phyloP scores from a whole-genome alignment of 345 rosid species.

The Noccaea caerulescens region DNA sequence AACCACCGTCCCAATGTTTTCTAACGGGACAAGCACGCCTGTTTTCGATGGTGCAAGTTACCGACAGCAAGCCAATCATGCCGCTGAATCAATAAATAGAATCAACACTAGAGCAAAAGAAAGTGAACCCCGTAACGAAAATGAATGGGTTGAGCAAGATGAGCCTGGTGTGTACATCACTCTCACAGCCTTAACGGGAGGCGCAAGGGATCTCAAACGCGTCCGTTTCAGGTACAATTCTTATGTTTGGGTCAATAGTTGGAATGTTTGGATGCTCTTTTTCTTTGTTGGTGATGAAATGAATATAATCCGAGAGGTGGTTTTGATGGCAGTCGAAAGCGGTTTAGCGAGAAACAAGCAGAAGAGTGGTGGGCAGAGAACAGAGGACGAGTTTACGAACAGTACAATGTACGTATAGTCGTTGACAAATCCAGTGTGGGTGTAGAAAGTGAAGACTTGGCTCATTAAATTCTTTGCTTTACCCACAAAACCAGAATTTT shows the following conservation, averaged over 20 bases:
- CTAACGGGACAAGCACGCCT: constrained; percentile 59
- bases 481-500: not conserved
- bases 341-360: constrained; percentile 94
- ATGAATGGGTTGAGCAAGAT: constrained; percentile 95
- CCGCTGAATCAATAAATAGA: constrained; percentile 59
- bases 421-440: constrained; percentile 79
- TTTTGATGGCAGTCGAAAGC: constrained; percentile 73
- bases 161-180: constrained; percentile 98
- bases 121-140: constrained; percentile 45
- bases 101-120: constrained; percentile 67
- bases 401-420: constrained; percentile 78
- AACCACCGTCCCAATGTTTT: constrained; percentile 43
- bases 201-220: constrained; percentile 84
- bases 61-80: constrained; percentile 48
- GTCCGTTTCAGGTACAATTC: constrained; percentile 90
- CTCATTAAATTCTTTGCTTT: constrained; percentile 45
- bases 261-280: not conserved
- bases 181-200: constrained; percentile 80
- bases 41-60: constrained; percentile 48
- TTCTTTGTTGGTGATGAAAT: not conserved
- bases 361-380: constrained; percentile 99
- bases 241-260: not conserved
- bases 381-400: constrained; percentile 82
- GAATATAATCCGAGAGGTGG: not conserved
- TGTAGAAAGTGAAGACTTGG: constrained; percentile 75